Conservation (phyloP, 306 rosid genomes). For the Bauhinia variegata region DNA sequence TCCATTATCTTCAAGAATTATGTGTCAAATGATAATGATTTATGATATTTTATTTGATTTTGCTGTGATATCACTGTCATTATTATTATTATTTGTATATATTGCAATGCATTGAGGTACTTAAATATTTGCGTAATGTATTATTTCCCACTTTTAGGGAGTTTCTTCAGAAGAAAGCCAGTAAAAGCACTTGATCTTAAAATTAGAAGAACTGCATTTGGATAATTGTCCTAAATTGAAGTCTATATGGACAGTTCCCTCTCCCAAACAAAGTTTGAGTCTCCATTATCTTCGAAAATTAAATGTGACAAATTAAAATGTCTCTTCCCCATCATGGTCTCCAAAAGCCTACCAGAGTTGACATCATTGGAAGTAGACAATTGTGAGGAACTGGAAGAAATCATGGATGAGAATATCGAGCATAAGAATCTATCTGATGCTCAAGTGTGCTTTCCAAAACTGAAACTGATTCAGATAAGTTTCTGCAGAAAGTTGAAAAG, state of each 20-base stretch:
- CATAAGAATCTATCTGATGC: neutral
- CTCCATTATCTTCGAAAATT: neutral
- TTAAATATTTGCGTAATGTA: too few relatives aligned
- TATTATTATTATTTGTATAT: too few relatives aligned
- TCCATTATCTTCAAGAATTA: too few relatives aligned
- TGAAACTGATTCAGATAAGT: neutral
- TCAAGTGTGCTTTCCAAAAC: neutral
- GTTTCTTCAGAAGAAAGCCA: neutral
- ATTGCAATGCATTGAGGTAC: neutral
- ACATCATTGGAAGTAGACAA: neutral
- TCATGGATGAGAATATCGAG: neutral
- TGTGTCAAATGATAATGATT: too few relatives aligned
- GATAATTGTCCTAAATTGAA: neutral
- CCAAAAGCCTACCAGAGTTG: neutral
- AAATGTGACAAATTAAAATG: neutral
- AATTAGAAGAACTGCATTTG: neutral
- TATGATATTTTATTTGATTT: too few relatives aligned
- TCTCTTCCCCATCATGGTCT: neutral
- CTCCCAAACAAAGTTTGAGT: neutral
- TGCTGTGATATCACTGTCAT: too few relatives aligned
- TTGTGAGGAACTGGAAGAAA: slow-evolving; percentile 6
- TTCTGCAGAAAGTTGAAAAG: neutral
- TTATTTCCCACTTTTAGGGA: neutral
- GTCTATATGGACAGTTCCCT: neutral
- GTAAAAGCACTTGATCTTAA: neutral